Evolutionary conservation across 1,284 basidiomycete species (phyloP).

Genomic region (Neonothopanus nambi): DNA sequence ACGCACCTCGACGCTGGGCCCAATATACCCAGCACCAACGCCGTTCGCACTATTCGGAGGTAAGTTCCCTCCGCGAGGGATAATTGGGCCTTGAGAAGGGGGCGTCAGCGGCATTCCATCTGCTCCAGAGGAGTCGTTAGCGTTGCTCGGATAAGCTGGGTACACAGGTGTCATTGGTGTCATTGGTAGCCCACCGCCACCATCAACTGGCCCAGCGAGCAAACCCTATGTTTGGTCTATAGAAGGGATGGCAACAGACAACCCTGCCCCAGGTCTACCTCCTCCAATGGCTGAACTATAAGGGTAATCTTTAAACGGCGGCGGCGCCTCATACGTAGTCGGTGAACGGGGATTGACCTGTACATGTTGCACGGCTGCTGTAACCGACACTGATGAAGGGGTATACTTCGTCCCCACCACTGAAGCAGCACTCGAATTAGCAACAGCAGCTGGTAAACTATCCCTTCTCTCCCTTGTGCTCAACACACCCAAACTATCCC

Average conservation of each 20-base stretch:
- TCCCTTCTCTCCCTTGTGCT: constrained; percentile 1
- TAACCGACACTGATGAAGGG: constrained; percentile 23
- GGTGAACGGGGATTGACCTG: constrained; percentile 42
- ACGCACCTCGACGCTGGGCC: constrained; percentile 64
- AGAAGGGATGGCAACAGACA: constrained; percentile 19
- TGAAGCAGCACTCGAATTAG: not conserved
- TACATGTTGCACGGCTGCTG: constrained; percentile 4
- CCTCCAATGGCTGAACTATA: not conserved
- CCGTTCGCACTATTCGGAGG: constrained; percentile 41
- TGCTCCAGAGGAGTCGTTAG: not conserved
- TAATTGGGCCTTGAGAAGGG: constrained; percentile 54
- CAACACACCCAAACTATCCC: constrained; percentile 1
- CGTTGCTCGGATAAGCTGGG: constrained; percentile 53
- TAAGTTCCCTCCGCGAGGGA: constrained; percentile 41
- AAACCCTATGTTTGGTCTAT: constrained; percentile 10
- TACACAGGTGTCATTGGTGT: constrained; percentile 67
- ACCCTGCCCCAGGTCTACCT: constrained; percentile 7
- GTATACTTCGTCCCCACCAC: constrained; percentile 20
- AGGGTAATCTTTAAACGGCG: constrained; percentile 19
- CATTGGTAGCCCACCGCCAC: not conserved
- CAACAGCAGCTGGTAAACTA: constrained; percentile 3
- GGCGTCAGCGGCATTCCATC: constrained; percentile 36
- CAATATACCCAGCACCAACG: constrained; percentile 31
- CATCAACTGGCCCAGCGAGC: not conserved
- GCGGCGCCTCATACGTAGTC: constrained; percentile 49